Conservation (phyloP, 805 yeast species). For the Phaffomyces opuntiae region DNA sequence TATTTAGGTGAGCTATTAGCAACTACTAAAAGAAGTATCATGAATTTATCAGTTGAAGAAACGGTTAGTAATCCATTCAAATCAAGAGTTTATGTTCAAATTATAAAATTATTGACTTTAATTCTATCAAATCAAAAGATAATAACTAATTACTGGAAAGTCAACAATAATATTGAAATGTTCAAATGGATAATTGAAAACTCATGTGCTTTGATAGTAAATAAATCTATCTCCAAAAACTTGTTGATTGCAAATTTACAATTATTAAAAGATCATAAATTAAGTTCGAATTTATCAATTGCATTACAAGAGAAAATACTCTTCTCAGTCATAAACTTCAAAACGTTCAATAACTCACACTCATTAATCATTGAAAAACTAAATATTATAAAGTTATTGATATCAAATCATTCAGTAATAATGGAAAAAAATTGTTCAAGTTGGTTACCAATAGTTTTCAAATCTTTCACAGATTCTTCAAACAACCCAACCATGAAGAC, state of each 20-base stretch:
- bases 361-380: conserved; percentile 18
- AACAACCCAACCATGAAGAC: conserved; percentile 6
- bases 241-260: conserved; percentile 21
- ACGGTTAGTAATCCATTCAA: conserved; percentile 17
- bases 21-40: conserved; percentile 9
- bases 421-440: conserved; percentile 23
- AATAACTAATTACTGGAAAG: conserved; percentile 4
- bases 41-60: not conserved
- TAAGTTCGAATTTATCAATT: conserved; percentile 4
- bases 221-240: conserved; percentile 15
- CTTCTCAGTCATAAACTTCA: conserved; percentile 17
- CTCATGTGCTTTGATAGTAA: conserved; percentile 8
- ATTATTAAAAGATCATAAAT: conserved; percentile 18
- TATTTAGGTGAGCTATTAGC: conserved; percentile 6
- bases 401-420: conserved; percentile 13
- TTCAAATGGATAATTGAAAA: conserved; percentile 14
- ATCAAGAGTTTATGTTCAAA: conserved; percentile 19
- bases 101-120: conserved; percentile 13
- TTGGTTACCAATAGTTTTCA: conserved; percentile 18
- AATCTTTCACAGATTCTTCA: conserved; percentile 2
- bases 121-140: conserved; percentile 14
- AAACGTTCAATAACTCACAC: conserved; percentile 13
- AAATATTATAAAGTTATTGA: conserved; percentile 14
- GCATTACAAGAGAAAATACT: conserved; percentile 16
- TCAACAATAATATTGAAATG: conserved; percentile 3